Evolutionary conservation across 164 flowering plant genomes (phyloP), one percentile per base, ranked within the genome.

Genomic region (Berberis vulgaris): DNA sequence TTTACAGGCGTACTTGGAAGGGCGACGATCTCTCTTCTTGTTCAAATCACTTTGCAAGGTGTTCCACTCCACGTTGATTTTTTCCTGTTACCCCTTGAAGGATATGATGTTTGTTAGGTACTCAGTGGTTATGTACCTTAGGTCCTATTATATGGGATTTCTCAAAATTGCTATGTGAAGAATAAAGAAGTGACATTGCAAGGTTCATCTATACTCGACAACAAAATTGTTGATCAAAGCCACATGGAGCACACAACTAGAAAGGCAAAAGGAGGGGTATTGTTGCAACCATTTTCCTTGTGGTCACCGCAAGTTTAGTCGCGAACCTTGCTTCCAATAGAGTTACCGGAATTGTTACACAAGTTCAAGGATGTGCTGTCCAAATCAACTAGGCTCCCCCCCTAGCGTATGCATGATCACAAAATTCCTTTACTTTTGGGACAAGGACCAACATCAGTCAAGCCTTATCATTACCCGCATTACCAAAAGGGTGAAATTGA

Each of bases 81-180:
- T 26, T 26, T 26, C 26, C 26, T 26, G 26, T 26, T 26, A 26
- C 26, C 26, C 26, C 38, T 54, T 12, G 38, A 12, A 13, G 1
- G 57, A 6, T 54, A 39, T 57, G 60, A 57, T 41, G 60, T 41
- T 43, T 57, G n/a, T 9, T 57, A 4, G 60, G 60, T 5, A 45
- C n/a, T 4, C 49, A 64, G 45, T 64, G 59, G 59, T 53, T 64
- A 49, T 26, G 41, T 9, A 43, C 58, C 6, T 42, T 13, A 3
- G 44, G 59, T 6, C 66, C 49, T 5, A 64, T 64, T 9, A n/a
- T 54, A 3, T 63, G 40, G 47, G 47, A 43, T 7, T 64, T 64
- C 45, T 43, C 57, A 5, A 61, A 61, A 7, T 26, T 55, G 39
- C 41, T 41, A 55, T 55, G 40, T 11, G 3, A 13, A 3, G 6